phyloP scores from a whole-genome alignment of 2,329 filamentous ascomycete species.

The Aurifilum marmelostoma region DNA sequence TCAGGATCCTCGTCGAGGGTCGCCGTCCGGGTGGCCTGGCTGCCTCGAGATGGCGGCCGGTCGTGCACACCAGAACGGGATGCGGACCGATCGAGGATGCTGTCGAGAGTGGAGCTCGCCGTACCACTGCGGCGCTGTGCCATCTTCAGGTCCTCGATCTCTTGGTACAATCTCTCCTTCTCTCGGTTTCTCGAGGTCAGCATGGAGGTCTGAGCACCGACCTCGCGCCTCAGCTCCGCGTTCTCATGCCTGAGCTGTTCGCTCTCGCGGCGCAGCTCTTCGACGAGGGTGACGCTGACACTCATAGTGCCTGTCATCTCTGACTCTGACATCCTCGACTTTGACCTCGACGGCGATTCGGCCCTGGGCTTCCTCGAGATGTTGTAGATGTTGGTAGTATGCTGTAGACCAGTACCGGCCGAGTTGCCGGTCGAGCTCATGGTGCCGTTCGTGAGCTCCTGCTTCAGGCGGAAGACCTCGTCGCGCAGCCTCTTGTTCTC shows the following conservation, averaged over 20 bases:
- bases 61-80: conserved; percentile 74
- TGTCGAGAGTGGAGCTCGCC: conserved; percentile 74
- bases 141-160: conserved; percentile 96
- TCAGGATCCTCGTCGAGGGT: conserved; percentile 73
- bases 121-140: conserved; percentile 72
- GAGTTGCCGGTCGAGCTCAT: conserved; percentile 30
- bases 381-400: conserved; percentile 69
- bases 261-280: conserved; percentile 71
- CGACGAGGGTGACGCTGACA: conserved; percentile 63
- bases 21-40: conserved; percentile 64
- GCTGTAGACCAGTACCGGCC: conserved; percentile 46
- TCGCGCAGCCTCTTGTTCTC: conserved; percentile 84
- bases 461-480: conserved; percentile 75
- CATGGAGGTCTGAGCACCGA: conserved; percentile 96
- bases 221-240: conserved; percentile 85
- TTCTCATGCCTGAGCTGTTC: conserved; percentile 90
- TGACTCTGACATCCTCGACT: conserved; percentile 53
- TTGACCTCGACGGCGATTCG: conserved; percentile 53
- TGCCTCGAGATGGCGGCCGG: conserved; percentile 74
- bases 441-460: conserved; percentile 50
- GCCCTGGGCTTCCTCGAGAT: conserved; percentile 58
- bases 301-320: conserved; percentile 59
- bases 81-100: conserved; percentile 90
- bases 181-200: conserved; percentile 93
- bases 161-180: conserved; percentile 91